phyloP scores from a whole-genome alignment of 495 filamentous ascomycete genomes.

The Penicillium soppii region DNA sequence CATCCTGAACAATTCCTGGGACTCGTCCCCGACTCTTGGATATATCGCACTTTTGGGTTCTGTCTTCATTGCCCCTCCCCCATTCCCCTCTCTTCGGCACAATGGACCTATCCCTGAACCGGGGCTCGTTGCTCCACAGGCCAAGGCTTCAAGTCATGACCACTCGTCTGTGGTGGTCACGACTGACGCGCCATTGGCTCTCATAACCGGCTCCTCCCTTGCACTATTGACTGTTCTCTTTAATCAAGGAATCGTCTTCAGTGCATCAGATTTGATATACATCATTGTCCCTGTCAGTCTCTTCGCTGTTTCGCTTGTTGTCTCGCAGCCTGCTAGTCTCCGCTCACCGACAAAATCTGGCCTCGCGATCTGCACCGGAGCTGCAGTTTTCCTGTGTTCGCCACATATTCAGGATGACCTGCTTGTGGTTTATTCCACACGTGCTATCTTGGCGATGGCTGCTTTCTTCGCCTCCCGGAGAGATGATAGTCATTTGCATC shows the following conservation, averaged over 20 bases:
- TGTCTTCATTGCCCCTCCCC: conserved; percentile 42
- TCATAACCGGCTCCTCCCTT: conserved; percentile 27
- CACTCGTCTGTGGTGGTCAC: conserved; percentile 16
- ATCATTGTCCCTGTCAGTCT: conserved; percentile 24
- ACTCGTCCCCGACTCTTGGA: conserved; percentile 36
- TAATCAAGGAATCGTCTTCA: conserved; percentile 23
- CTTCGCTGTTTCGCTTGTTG: conserved; percentile 31
- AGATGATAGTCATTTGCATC: conserved; percentile 34
- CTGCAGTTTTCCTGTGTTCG: conserved; percentile 36
- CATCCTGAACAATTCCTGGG: conserved; percentile 36
- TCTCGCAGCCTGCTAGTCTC: conserved; percentile 23
- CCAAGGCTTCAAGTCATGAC: conserved; percentile 7
- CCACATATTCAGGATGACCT: conserved; percentile 33
- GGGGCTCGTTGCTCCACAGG: conserved; percentile 25
- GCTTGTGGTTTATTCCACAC: conserved; percentile 28
- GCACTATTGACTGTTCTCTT: conserved; percentile 20
- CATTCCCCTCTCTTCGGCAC: conserved; percentile 32
- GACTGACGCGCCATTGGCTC: conserved; percentile 30
- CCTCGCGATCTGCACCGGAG: conserved; percentile 28
- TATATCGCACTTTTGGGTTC: conserved; percentile 47
- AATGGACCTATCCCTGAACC: conserved; percentile 25
- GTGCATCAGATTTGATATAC: conserved; percentile 22
- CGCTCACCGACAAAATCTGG: conserved; percentile 37
- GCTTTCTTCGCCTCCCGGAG: conserved; percentile 39
- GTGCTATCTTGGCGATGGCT: conserved; percentile 27